Base-by-base conservation (phyloP, 345 rosid genomes). In the Euphorbia peplus region DNA sequence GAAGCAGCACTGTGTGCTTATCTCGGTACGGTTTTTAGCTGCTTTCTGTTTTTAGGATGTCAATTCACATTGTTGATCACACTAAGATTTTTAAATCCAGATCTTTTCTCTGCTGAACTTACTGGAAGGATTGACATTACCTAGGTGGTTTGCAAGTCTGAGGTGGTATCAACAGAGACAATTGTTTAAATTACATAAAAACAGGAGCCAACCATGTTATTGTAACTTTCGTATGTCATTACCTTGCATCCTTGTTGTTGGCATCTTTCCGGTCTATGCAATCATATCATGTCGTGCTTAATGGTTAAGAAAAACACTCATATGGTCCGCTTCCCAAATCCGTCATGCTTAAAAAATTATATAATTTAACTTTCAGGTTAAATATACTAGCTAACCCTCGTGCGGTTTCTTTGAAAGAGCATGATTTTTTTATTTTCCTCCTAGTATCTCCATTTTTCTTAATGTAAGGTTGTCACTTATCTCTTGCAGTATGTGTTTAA, bases 161-260 rank as follows among this genome's bases (percentile, higher is more conserved):
- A 83, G 98, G 97, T 68, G 99, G 97, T 67, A 92, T 95, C 75
- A 86, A 82, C 58, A 32, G 80, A 0, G 87, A 84, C 68, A 90
- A 90, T 75, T 83, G 82, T 67, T 70, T 87, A 82, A 86, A 83
- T 78, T 91, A 84, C 79, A 79, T 88, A n/a, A 81, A 84, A 42
- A 92, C 85, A 64, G 97, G 98, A 83, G 97, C 98, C 35, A 95
- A 93, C 85, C 98, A 91, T 80, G 97, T 91, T 54, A 95, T 95
- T 73, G 93, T 91, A 63, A 91, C 99, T 81, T 95, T 97, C 24
- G 98, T 88, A 90, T 63, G 90, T 71, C 46, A 35, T 53, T 25
- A 25, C 63, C 25, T 73, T 59, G n/a, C n/a, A n/a, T n/a, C n/a
- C 60, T 8, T 16, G 13, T 66, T 29, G 14, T 26, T 41, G 66